Percentiles rank a stretch among this genome's conserved stretches.
These are phyloP conservation scores for Evernia prunastri DNA, from an alignment of 495 filamentous ascomycete species.

Conservation along the genomic window DNA sequence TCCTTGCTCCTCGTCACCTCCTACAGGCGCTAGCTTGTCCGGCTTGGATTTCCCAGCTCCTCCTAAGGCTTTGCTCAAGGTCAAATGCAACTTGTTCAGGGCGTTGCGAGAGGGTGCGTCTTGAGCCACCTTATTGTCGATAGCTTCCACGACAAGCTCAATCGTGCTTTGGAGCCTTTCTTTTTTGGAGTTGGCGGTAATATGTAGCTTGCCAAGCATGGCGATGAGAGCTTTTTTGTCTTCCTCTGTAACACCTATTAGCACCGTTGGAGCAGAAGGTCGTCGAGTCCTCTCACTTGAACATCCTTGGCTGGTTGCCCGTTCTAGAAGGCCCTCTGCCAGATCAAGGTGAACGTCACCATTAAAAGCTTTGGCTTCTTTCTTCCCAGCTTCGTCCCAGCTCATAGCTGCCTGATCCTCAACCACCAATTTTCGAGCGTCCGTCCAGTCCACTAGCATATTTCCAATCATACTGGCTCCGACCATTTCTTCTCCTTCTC, in stretches of 20 bases:
- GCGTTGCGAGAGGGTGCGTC: conserved; percentile 71
- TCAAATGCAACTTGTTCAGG: conserved; percentile 70
- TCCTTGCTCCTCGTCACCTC: conserved; percentile 8
- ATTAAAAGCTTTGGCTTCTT: conserved; percentile 45
- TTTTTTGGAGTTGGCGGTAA: conserved; percentile 37
- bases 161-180: conserved; percentile 33
- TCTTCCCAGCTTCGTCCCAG: conserved; percentile 45
- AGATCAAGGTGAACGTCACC: conserved; percentile 63
- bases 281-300: conserved; percentile 46
- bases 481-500: conserved; percentile 77
- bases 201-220: conserved; percentile 75
- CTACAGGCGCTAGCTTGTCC: conserved; percentile 9
- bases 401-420: conserved; percentile 49
- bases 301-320: conserved; percentile 46
- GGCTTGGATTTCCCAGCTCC: conserved; percentile 12
- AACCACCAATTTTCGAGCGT: conserved; percentile 77
- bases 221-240: conserved; percentile 76
- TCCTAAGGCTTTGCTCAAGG: conserved; percentile 43
- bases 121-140: conserved; percentile 59
- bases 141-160: conserved; percentile 54
- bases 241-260: conserved; percentile 51
- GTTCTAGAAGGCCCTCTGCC: conserved; percentile 56
- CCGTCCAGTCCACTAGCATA: conserved; percentile 92
- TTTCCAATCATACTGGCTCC: conserved; percentile 64
- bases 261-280: conserved; percentile 35